These are phyloP conservation scores for Chamaecrista fasciculata DNA, from an alignment of 306 rosid genomes.

Conservation along the genomic window DNA sequence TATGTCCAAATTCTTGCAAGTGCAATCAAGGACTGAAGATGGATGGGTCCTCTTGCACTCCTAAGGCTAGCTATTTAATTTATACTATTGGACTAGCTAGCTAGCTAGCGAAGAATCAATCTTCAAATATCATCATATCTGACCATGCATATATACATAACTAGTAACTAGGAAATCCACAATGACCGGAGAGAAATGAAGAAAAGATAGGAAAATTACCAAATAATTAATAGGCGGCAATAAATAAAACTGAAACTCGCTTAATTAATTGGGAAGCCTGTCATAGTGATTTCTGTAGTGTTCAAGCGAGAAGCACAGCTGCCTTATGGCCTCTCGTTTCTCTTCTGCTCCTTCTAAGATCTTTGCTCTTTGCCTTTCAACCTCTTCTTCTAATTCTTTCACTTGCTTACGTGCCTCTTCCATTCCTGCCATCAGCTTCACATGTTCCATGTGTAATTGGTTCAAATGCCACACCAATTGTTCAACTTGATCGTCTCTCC, in stretches of 20 bases:
- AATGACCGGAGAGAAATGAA: no score
- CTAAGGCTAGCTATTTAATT: no score
- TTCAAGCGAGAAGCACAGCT: not conserved
- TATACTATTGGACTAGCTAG: no score
- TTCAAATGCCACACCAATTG: not conserved
- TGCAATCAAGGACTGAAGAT: no score
- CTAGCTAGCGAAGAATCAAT: no score
- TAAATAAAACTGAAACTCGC: not conserved
- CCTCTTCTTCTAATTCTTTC: slow-evolving; percentile 33
- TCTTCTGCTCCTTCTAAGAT: slow-evolving; percentile 5
- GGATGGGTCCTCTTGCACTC: no score
- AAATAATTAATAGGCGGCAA: no score
- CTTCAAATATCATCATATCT: no score
- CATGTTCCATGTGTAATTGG: slow-evolving; percentile 13
- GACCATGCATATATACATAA: no score
- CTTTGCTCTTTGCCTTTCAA: not conserved
- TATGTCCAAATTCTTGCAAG: no score
- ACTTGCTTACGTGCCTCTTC: slow-evolving; percentile 30
- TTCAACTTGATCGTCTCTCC: not conserved
- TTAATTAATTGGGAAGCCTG: not conserved
- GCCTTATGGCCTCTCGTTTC: slow-evolving; percentile 13
- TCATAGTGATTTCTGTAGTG: slow-evolving; percentile 7
- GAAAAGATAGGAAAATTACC: no score
- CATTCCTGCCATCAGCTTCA: not conserved
- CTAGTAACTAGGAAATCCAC: no score